These are phyloP conservation scores for Monosporascus sp. DNA, from an alignment of 2,329 filamentous ascomycete species.

Conservation along the genomic window DNA sequence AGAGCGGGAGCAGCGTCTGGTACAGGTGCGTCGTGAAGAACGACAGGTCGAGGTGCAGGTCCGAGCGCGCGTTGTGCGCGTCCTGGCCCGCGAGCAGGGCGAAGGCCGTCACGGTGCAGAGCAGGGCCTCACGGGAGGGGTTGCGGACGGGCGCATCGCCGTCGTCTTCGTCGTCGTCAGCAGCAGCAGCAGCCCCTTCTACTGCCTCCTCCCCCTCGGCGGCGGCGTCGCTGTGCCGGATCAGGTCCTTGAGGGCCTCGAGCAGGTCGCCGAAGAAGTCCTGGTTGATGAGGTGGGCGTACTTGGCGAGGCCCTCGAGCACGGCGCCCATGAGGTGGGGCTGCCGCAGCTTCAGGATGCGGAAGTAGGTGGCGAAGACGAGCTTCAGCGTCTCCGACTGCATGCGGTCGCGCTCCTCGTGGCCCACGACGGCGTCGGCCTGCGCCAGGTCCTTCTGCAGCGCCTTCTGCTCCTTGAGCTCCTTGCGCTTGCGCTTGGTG, in stretches of 20 bases:
- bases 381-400: constrained; percentile 94
- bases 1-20: constrained; percentile 72
- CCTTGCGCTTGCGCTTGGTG: constrained; percentile 81
- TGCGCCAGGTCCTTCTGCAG: constrained; percentile 91
- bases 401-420: constrained; percentile 89
- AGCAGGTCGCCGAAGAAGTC: constrained; percentile 97
- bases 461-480: constrained; percentile 76
- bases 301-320: constrained; percentile 87
- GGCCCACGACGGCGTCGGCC: constrained; percentile 83
- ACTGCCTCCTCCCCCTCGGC: constrained; percentile 37
- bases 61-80: constrained; percentile 73
- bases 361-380: constrained; percentile 93
- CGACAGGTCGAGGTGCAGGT: constrained; percentile 82
- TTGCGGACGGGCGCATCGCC: constrained; percentile 55
- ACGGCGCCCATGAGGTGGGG: constrained; percentile 94
- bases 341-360: constrained; percentile 77
- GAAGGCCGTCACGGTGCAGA: constrained; percentile 94
- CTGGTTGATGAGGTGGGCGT: constrained; percentile 95
- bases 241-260: constrained; percentile 89
- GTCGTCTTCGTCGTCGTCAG: constrained; percentile 35
- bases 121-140: constrained; percentile 76
- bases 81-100: constrained; percentile 95
- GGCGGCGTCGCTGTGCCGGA: constrained; percentile 64
- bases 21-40: constrained; percentile 96
- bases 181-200: constrained; percentile 38